These are phyloP conservation scores for Globisporangium spiculum DNA, from an alignment of 352 stramenopile genomes.

Conservation along the genomic window DNA sequence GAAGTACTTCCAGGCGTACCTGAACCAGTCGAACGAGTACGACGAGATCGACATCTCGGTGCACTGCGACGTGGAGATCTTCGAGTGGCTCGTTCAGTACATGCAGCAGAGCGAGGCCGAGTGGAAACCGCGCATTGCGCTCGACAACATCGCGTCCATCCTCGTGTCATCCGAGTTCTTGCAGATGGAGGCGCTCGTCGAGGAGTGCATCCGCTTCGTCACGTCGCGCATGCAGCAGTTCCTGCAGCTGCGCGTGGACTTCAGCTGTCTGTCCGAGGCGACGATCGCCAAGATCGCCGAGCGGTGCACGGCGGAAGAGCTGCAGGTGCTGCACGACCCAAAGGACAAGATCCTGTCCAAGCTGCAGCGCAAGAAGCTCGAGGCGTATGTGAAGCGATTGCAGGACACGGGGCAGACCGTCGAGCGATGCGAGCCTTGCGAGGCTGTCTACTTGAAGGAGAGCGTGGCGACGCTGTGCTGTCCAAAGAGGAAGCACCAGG, in stretches of 20 bases:
- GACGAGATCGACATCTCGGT: constrained; percentile 93
- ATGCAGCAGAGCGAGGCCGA: constrained; percentile 64
- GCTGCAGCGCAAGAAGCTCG: constrained; percentile 80
- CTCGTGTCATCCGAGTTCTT: constrained; percentile 91
- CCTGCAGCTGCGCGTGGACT: constrained; percentile 81
- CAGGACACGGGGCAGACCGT: constrained; percentile 21
- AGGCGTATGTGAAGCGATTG: constrained; percentile 46
- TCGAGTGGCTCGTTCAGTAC: constrained; percentile 89
- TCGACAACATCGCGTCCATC: constrained; percentile 85
- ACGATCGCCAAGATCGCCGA: constrained; percentile 71
- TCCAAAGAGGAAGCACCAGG: constrained; percentile 29
- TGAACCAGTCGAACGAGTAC: constrained; percentile 72
- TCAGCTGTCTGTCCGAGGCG: constrained; percentile 78
- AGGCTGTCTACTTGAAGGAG: constrained; percentile 35
- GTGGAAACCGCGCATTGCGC: constrained; percentile 39
- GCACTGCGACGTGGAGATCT: constrained; percentile 91
- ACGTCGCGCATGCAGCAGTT: constrained; percentile 71
- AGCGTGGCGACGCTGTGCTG: constrained; percentile 30
- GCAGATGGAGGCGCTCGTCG: constrained; percentile 87
- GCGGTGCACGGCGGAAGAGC: constrained; percentile 44
- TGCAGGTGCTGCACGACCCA: constrained; percentile 73
- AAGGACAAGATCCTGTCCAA: constrained; percentile 89
- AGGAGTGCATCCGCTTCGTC: constrained; percentile 84
- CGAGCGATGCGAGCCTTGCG: constrained; percentile 44
- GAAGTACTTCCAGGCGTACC: constrained; percentile 89